phyloP scores from a whole-genome alignment of 805 yeast species.

The Wickerhamomyces alni region DNA sequence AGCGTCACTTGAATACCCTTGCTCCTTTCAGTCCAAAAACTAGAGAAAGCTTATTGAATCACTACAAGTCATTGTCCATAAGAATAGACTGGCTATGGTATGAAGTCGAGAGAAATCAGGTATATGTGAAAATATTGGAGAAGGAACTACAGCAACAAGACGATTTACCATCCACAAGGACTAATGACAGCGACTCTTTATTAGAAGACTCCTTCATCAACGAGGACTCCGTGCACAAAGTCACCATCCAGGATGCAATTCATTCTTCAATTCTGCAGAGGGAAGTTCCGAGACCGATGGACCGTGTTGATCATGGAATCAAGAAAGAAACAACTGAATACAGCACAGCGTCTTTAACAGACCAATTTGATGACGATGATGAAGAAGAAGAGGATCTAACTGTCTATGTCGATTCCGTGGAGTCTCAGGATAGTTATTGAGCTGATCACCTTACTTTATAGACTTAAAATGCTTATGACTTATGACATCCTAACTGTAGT shows the following conservation, averaged over 20 bases:
- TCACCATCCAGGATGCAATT: too few relatives aligned
- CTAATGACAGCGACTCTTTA: slow-evolving; percentile 14
- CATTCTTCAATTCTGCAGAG: too few relatives aligned
- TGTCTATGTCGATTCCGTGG: slow-evolving; percentile 7
- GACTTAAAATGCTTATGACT: too few relatives aligned
- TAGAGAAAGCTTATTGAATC: slow-evolving; percentile 38
- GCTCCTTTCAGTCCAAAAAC: slow-evolving; percentile 54
- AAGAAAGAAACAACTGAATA: too few relatives aligned
- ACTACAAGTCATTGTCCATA: slow-evolving; percentile 42
- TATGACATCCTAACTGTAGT: too few relatives aligned
- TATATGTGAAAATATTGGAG: slow-evolving; percentile 32
- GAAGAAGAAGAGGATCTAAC: slow-evolving; percentile 2
- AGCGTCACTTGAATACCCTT: slow-evolving; percentile 35
- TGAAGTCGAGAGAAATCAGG: slow-evolving; percentile 40
- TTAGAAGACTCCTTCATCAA: slow-evolving; percentile 22
- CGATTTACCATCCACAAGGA: background rate
- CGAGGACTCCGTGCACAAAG: slow-evolving; percentile 1
- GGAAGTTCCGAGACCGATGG: too few relatives aligned
- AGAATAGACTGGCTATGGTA: slow-evolving; percentile 53
- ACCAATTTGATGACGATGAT: slow-evolving; percentile 1
- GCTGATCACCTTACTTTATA: background rate
- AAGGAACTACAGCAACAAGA: slow-evolving; percentile 7
- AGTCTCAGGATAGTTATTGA: slow-evolving; percentile 1
- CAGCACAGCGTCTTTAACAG: too few relatives aligned
- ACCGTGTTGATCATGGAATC: too few relatives aligned